Percentiles rank a stretch among this genome's conserved stretches.
These are phyloP conservation scores for Phytophthora idaei DNA, from an alignment of 352 stramenopile species.

Conservation along the genomic window DNA sequence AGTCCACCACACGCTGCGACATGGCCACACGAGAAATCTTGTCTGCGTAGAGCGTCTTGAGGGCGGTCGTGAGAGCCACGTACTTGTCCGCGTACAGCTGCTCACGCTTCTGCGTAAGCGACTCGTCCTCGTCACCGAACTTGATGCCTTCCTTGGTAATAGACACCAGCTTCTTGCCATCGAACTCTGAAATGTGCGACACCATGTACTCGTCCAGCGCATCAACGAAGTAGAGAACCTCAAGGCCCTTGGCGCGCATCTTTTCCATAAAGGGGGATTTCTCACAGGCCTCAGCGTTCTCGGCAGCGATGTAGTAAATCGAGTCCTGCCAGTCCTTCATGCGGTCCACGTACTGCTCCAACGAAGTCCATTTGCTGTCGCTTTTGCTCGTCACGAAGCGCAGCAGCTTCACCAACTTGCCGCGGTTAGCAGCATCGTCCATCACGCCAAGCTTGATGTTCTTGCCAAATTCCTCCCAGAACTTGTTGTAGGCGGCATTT, in stretches of 20 bases:
- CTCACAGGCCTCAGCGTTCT: slow-evolving; percentile 92
- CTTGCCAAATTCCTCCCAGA: slow-evolving; percentile 98
- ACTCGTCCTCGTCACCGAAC: slow-evolving; percentile 98
- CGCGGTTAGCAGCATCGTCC: slow-evolving; percentile 95
- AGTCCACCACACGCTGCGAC: slow-evolving; percentile 93
- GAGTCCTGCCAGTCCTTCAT: slow-evolving; percentile 99
- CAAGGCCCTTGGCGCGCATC: slow-evolving; percentile 96
- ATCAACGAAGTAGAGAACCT: slow-evolving; percentile 99
- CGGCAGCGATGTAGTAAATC: slow-evolving; percentile 99
- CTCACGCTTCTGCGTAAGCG: slow-evolving; percentile 92
- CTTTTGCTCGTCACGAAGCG: slow-evolving; percentile 97
- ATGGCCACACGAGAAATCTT: slow-evolving; percentile 96
- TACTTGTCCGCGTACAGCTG: slow-evolving; percentile 98
- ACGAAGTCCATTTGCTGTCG: slow-evolving; percentile 91
- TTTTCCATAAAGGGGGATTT: slow-evolving; percentile 98
- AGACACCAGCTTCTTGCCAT: slow-evolving; percentile 96
- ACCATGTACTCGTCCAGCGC: slow-evolving; percentile 99
- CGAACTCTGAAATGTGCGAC: slow-evolving; percentile 93
- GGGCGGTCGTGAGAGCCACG: slow-evolving; percentile 93
- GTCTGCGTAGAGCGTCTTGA: slow-evolving; percentile 96
- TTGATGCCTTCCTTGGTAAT: slow-evolving; percentile 99
- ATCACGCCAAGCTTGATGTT: slow-evolving; percentile 99
- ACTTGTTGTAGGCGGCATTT: slow-evolving; percentile 95
- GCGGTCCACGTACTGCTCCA: slow-evolving; percentile 96
- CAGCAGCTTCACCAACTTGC: slow-evolving; percentile 96